These are phyloP conservation scores for Solanum acaule DNA, from an alignment of 257 asterid genomes.

Conservation along the genomic window DNA sequence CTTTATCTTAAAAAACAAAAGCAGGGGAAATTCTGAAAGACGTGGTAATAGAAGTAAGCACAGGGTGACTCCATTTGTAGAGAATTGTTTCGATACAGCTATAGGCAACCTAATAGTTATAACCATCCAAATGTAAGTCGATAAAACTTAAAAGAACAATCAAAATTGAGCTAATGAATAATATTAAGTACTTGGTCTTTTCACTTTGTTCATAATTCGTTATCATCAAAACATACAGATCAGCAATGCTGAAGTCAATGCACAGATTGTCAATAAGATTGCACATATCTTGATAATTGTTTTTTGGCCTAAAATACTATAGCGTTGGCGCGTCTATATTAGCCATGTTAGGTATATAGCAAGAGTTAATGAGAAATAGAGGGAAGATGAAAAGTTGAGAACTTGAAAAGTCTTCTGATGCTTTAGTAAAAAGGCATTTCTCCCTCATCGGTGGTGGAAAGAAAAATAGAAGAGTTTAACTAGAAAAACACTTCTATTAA, in stretches of 20 bases:
- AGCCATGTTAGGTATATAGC: neutral
- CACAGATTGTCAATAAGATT: too few relatives aligned
- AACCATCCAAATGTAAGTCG: neutral
- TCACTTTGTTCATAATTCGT: neutral
- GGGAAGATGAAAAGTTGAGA: too few relatives aligned
- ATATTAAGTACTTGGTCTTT: neutral
- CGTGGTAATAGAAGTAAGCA: neutral
- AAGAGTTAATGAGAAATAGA: too few relatives aligned
- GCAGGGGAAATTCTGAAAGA: neutral
- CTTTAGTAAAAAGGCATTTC: too few relatives aligned
- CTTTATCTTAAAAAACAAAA: neutral
- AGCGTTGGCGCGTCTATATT: slow-evolving; percentile 24
- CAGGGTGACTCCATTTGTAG: neutral
- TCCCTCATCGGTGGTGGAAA: too few relatives aligned
- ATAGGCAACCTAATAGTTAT: neutral
- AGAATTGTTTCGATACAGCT: neutral
- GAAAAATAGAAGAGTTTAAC: too few relatives aligned
- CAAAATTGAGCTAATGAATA: neutral
- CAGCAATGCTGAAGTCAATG: too few relatives aligned
- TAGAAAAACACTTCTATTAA: too few relatives aligned
- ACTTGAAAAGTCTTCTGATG: too few relatives aligned
- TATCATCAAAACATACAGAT: neutral
- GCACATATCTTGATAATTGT: neutral
- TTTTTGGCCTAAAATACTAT: slow-evolving; percentile 9
- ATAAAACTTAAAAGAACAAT: neutral